Evolutionary conservation across 768 basidiomycete species (phyloP).

Genomic region (Trametes gibbosa): DNA sequence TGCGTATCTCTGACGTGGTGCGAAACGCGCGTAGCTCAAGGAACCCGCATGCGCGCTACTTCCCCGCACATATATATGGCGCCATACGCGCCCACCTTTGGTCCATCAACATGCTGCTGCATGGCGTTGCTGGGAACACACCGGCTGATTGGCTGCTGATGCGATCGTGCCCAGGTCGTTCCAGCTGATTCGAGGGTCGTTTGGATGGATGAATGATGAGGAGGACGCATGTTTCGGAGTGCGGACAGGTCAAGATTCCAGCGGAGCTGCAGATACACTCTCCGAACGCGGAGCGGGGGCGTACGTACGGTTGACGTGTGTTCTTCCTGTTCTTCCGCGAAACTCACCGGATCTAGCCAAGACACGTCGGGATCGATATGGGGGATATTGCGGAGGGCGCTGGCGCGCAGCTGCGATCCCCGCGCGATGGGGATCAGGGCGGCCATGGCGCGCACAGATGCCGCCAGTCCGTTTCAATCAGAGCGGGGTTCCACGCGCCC

Average conservation of each 20-base stretch:
- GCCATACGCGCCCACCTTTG: constrained; percentile 15
- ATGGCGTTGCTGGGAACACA: constrained; percentile 8
- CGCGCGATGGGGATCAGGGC: not conserved
- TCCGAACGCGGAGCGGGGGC: not conserved
- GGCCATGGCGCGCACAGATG: not conserved
- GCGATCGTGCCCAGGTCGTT: constrained; percentile 9
- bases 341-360: not conserved
- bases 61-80: constrained; percentile 3
- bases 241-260: not conserved
- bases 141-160: not conserved
- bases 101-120: constrained; percentile 3
- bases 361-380: not conserved
- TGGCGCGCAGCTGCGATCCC: not conserved
- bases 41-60: not conserved
- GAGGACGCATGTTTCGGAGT: not conserved
- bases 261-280: constrained; percentile 2
- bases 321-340: constrained; percentile 12
- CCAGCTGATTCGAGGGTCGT: constrained; percentile 8
- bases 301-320: constrained; percentile 2
- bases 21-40: not conserved
- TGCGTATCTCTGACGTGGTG: not conserved
- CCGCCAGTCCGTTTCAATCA: constrained; percentile 3
- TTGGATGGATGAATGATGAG: not conserved
- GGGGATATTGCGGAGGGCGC: not conserved
- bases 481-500: not conserved